Percentiles rank a stretch among this genome's conserved stretches.
Conservation (phyloP, 345 rosid genomes). For the Mangifera indica region DNA sequence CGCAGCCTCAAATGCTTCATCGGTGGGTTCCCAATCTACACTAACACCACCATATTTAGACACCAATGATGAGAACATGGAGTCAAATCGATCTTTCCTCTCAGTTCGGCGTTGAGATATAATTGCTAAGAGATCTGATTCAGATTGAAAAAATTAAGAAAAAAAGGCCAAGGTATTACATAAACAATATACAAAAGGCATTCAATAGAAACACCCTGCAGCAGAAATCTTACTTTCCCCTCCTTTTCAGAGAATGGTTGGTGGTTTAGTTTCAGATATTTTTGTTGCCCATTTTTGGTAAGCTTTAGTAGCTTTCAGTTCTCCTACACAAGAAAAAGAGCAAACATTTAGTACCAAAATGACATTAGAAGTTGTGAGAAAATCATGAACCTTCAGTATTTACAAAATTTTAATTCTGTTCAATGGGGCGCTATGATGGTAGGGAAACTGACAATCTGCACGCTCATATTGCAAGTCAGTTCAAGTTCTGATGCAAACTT, state of each 20-base stretch:
- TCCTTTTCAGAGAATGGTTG: constrained; percentile 55
- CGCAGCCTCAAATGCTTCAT: constrained; percentile 93
- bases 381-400: not conserved
- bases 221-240: constrained; percentile 52
- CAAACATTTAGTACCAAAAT: not conserved
- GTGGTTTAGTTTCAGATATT: constrained; percentile 65
- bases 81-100: constrained; percentile 69
- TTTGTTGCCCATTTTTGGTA: constrained; percentile 79
- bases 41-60: constrained; percentile 62
- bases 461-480: not conserved
- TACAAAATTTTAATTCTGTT: not conserved
- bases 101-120: constrained; percentile 62
- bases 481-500: not conserved
- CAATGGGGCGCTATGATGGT: not conserved
- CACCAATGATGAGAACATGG: constrained; percentile 79
- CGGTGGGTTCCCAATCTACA: constrained; percentile 59
- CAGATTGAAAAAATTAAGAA: constrained; percentile 33
- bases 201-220: too few species aligned
- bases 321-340: constrained; percentile 47
- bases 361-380: not conserved
- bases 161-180: not conserved
- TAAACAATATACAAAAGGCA: not conserved
- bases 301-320: constrained; percentile 64
- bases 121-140: constrained; percentile 53
- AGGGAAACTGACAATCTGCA: not conserved